Conservation (phyloP, 176 grass and related monocot genomes). For the Zoysia japonica region DNA sequence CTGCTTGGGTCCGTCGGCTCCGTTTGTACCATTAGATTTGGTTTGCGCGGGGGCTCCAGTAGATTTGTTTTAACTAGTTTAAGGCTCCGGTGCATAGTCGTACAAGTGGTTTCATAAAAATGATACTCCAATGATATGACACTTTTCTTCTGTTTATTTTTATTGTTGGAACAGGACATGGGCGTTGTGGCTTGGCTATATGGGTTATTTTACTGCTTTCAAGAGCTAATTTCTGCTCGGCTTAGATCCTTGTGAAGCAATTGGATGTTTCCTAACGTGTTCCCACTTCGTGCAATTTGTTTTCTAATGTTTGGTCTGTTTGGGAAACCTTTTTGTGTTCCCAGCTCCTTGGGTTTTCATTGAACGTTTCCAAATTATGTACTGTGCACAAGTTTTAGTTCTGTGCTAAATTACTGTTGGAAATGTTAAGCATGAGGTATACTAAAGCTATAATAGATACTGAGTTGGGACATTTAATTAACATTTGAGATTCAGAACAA, state of each 20-base stretch:
- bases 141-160: background rate
- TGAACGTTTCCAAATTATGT: background rate
- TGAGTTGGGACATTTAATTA: background rate
- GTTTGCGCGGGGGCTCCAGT: background rate
- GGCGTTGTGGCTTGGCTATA: background rate
- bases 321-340: background rate
- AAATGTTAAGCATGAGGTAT: background rate
- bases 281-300: background rate
- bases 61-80: background rate
- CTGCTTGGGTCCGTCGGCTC: background rate
- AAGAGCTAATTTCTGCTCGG: background rate
- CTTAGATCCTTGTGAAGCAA: background rate
- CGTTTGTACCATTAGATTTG: background rate
- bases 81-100: background rate
- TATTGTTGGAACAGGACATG: background rate
- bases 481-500: constrained; percentile 4
- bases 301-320: background rate
- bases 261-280: background rate
- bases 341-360: background rate
- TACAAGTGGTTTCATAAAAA: background rate
- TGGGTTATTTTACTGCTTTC: background rate
- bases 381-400: background rate
- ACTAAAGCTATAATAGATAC: background rate
- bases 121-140: background rate
- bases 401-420: background rate